Base-by-base conservation (phyloP, 768 basidiomycete genomes). In the Infundibulicybe gibba region DNA sequence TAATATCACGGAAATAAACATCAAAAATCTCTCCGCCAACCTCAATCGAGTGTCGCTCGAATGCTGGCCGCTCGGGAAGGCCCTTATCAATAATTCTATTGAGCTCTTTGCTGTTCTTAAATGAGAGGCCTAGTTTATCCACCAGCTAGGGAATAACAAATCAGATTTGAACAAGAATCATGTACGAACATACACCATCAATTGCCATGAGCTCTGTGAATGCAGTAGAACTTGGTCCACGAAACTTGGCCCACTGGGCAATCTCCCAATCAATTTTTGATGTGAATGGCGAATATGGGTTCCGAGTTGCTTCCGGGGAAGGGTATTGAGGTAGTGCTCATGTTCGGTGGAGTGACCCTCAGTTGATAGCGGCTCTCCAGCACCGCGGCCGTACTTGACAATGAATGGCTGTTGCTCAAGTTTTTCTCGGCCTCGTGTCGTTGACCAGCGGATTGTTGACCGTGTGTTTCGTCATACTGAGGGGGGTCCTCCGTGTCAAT, bases 1-100 rank as follows among this genome's bases (percentile, higher is more conserved):
- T 14, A 2, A 73, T 51, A 47, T 74, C 65, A 0, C 65, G 53
- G n/a, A 39, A 54, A 43, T 61, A 72, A 0, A 72, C 32, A 14
- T 71, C 66, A 48, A 52, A 52, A 1, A 50, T 45, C 49, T 71
- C 60, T 0, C 60, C 64, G 0, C 42, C 63, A 30, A 72, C 50
- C 0, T 55, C 34, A 1, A 70, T 49, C 38, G 64, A 56, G 8
- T 56, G 40, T 0, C 58, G 44, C 9, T 49, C 12, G 40, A 71
- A 73, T 0, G 32, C 31, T 0, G 63, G 68, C 0, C 59, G 48
- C 0, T 40, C 25, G 2, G 66, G 64, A 2, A 68, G 48, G 2
- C 49, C 2, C 6, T 44, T 9, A 43, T 69, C 60, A 37, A 65
- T 66, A 2, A 62, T 54, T 12, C 53, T 53, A 42, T 68, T 64